Percentiles rank a stretch among this genome's conserved stretches.
Conservation (phyloP, 116 monocot species). For the Papilionanthe hybrid region DNA sequence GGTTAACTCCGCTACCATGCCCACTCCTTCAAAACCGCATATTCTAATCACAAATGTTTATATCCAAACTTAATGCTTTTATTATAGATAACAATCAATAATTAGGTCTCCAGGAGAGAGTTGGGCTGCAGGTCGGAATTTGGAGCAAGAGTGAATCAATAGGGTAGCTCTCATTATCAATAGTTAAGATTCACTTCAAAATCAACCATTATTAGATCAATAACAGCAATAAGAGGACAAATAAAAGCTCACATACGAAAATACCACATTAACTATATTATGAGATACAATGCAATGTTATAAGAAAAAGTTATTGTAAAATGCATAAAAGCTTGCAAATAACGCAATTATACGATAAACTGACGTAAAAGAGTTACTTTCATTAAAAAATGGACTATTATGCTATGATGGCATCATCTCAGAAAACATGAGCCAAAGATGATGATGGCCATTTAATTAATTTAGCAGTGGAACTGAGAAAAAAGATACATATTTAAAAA, state of each 20-base stretch:
- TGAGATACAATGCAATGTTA: background rate
- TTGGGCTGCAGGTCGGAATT: background rate
- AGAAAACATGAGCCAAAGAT: background rate
- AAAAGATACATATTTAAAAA: background rate
- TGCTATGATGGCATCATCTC: background rate
- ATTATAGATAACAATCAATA: background rate
- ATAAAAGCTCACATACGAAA: background rate
- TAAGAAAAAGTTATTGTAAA: background rate
- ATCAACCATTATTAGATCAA: background rate
- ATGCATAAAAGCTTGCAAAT: background rate
- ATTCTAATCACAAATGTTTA: background rate
- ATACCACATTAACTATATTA: background rate
- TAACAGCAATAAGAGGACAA: background rate
- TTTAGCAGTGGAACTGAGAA: background rate
- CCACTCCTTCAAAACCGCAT: background rate
- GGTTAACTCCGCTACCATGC: too few species aligned
- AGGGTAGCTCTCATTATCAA: background rate
- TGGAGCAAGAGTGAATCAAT: background rate
- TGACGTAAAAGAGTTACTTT: background rate
- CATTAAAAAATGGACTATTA: background rate
- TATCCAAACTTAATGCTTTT: background rate
- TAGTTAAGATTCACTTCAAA: background rate
- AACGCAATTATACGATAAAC: background rate
- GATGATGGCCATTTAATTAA: slow-evolving; percentile 2
- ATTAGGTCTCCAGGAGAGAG: background rate